Evolutionary conservation across 495 filamentous ascomycete species (phyloP).

Genomic region (Penicillium odoratum): DNA sequence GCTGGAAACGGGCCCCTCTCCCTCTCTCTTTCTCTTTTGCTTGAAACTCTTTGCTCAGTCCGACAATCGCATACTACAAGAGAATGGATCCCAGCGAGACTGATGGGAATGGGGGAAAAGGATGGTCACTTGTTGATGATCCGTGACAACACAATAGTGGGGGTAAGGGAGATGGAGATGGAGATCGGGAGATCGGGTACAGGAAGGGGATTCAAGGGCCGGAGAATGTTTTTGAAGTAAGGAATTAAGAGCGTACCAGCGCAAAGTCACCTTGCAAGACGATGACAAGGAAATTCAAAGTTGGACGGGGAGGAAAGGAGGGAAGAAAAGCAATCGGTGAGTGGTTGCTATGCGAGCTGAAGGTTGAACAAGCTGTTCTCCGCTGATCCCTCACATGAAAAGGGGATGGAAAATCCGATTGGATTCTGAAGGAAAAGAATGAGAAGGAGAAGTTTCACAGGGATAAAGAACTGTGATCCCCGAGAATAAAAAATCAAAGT

Average conservation of each 20-base stretch:
- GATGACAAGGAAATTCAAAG: conserved; percentile 15
- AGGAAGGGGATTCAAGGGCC: neutral
- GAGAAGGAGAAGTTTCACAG: conserved; percentile 11
- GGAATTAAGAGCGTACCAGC: conserved; percentile 32
- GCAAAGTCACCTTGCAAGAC: conserved; percentile 23
- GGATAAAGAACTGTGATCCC: conserved; percentile 6
- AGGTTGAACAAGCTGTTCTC: conserved; percentile 13
- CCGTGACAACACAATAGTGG: conserved; percentile 21
- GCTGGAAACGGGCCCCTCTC: conserved; percentile 27
- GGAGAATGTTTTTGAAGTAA: neutral
- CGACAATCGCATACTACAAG: conserved; percentile 39
- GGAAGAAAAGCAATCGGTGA: conserved; percentile 18
- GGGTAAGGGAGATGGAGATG: conserved; percentile 10
- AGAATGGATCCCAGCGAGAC: conserved; percentile 21
- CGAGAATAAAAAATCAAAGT: conserved; percentile 1
- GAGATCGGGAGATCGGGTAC: conserved; percentile 8
- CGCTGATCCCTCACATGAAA: conserved; percentile 31
- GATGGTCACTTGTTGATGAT: conserved; percentile 16
- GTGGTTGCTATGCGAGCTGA: conserved; percentile 21
- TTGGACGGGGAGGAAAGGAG: conserved; percentile 7
- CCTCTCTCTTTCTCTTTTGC: conserved; percentile 3
- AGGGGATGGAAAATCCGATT: conserved; percentile 3
- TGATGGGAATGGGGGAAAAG: conserved; percentile 9
- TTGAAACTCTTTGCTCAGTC: conserved; percentile 22
- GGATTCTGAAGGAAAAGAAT: conserved; percentile 14